These are phyloP conservation scores for Metarhizium anisopliae DNA, from an alignment of 2,329 filamentous ascomycete genomes.

Conservation along the genomic window DNA sequence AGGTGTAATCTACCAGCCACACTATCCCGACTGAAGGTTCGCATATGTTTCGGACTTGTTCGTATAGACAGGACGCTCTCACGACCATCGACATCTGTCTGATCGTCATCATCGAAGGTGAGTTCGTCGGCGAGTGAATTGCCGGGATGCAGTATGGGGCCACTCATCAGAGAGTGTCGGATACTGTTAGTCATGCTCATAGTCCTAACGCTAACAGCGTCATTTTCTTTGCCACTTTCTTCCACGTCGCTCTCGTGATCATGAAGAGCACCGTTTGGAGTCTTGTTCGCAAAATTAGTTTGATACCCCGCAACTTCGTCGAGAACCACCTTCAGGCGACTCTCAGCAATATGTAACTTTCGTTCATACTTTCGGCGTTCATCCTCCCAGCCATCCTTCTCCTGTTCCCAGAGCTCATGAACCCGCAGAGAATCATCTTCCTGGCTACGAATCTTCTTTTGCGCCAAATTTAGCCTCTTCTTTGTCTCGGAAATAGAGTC, in stretches of 20 bases:
- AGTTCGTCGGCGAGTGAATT: slow-evolving; percentile 86
- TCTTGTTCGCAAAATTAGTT: slow-evolving; percentile 37
- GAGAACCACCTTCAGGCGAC: slow-evolving; percentile 70
- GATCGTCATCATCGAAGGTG: slow-evolving; percentile 66
- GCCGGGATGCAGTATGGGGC: slow-evolving; percentile 49
- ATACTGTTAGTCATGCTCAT: slow-evolving; percentile 66
- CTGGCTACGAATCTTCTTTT: slow-evolving; percentile 68
- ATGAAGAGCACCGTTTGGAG: slow-evolving; percentile 23
- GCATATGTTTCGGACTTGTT: slow-evolving; percentile 35
- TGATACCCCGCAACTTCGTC: slow-evolving; percentile 75
- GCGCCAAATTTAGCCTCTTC: slow-evolving; percentile 65
- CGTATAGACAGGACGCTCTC: slow-evolving; percentile 49
- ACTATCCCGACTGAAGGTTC: slow-evolving; percentile 51
- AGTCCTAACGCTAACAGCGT: slow-evolving; percentile 61
- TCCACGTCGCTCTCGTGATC: slow-evolving; percentile 50
- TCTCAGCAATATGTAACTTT: slow-evolving; percentile 84
- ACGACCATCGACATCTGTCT: slow-evolving; percentile 63
- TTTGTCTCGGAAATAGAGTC: slow-evolving; percentile 63
- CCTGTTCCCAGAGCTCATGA: slow-evolving; percentile 72
- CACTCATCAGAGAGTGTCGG: slow-evolving; percentile 62
- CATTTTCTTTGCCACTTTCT: slow-evolving; percentile 54
- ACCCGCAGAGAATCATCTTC: slow-evolving; percentile 76
- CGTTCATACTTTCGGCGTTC: slow-evolving; percentile 76
- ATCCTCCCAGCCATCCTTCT: slow-evolving; percentile 77
- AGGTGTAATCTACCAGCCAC: slow-evolving; percentile 37